phyloP scores from a whole-genome alignment of 345 rosid species.

The Clausena lansium region DNA sequence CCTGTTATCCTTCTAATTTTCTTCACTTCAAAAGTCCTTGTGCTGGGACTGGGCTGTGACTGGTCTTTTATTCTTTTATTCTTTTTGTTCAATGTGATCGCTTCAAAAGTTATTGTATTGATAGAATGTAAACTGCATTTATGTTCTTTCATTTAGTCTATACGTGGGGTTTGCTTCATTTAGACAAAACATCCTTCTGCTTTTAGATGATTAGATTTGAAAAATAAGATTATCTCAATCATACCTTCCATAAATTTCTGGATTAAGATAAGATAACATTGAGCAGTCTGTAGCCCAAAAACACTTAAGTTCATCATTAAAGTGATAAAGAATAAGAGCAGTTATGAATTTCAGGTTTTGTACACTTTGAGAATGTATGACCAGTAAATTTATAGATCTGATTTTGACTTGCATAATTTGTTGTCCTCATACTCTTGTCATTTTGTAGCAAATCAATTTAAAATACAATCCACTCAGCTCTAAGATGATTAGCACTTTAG shows the following conservation, averaged over 20 bases:
- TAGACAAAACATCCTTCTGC: no score
- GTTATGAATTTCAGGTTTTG: background rate
- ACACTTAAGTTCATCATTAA: background rate
- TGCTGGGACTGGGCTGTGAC: background rate
- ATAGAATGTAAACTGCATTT: no score
- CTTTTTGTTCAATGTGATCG: background rate
- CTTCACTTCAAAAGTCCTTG: background rate
- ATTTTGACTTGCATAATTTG: no score
- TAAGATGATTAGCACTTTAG: background rate
- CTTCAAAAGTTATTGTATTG: no score
- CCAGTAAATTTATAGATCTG: background rate
- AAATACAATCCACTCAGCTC: background rate
- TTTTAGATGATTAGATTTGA: no score
- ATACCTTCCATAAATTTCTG: no score
- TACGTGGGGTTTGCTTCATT: no score
- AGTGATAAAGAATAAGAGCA: background rate
- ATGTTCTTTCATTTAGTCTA: no score
- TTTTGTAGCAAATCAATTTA: background rate
- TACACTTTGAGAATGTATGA: background rate
- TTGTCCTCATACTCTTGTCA: background rate
- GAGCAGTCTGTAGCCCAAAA: no score
- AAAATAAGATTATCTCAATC: no score
- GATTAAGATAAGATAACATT: no score
- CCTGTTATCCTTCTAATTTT: slow-evolving; percentile 36
- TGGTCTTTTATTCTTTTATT: slow-evolving; percentile 12